Evolutionary conservation across 2,329 filamentous ascomycete species (phyloP).

Genomic region (Zelopaecilomyces penicillatus): DNA sequence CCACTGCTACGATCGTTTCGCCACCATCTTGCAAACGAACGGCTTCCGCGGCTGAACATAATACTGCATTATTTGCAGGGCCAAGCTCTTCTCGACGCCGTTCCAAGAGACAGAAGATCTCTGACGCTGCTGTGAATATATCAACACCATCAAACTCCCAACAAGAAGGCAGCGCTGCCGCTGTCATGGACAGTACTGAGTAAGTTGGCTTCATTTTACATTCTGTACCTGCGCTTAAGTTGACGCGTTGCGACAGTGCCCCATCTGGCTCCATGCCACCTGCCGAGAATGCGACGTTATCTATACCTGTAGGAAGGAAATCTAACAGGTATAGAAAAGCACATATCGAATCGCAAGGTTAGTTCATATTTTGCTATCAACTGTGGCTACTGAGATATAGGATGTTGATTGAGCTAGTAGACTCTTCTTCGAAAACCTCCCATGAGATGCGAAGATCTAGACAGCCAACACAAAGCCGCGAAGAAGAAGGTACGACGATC

Average conservation of each 20-base stretch:
- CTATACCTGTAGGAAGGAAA: conserved; percentile 62
- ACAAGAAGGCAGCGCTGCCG: conserved; percentile 51
- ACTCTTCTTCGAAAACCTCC: conserved; percentile 25
- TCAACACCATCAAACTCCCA: conserved; percentile 36
- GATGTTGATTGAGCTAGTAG: conserved; percentile 15
- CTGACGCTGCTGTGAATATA: conserved; percentile 33
- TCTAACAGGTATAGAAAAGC: conserved; percentile 59
- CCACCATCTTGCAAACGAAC: conserved; percentile 68
- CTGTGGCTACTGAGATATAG: background rate
- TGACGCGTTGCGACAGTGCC: conserved; percentile 1
- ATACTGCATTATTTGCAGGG: conserved; percentile 25
- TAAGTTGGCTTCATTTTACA: conserved; percentile 28
- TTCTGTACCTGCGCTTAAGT: too few species aligned
- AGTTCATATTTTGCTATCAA: conserved; percentile 4
- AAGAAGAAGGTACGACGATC: conserved; percentile 56
- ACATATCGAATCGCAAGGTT: conserved; percentile 38
- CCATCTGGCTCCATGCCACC: conserved; percentile 1
- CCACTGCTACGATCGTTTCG: conserved; percentile 31
- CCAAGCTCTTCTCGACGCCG: conserved; percentile 42
- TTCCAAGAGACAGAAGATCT: conserved; percentile 63
- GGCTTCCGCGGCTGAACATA: conserved; percentile 46
- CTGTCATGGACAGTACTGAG: conserved; percentile 65
- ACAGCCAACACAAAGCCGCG: conserved; percentile 41
- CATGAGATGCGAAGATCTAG: conserved; percentile 42
- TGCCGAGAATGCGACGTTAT: background rate